These are phyloP conservation scores for Solanum aculeatissimum DNA, from an alignment of 305 asterid genomes.

Conservation along the genomic window DNA sequence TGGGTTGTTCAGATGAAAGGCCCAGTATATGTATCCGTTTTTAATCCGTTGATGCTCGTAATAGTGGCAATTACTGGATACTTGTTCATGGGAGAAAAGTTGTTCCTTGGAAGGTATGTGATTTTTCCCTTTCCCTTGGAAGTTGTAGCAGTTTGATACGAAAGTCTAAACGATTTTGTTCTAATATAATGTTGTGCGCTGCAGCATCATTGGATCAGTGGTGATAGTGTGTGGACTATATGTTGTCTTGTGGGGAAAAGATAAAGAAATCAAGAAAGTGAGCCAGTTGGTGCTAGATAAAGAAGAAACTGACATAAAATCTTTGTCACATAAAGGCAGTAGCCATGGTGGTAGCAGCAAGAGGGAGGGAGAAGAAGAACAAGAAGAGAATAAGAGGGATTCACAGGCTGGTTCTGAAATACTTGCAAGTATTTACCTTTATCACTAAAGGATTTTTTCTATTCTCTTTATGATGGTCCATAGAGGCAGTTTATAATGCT, in stretches of 20 bases:
- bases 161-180: background rate
- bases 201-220: conserved; percentile 50
- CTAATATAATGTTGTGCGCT: background rate
- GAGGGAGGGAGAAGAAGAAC: background rate
- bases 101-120: conserved; percentile 54
- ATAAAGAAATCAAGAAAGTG: conserved; percentile 38
- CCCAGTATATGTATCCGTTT: conserved; percentile 54
- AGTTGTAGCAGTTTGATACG: background rate
- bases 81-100: conserved; percentile 44
- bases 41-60: conserved; percentile 56
- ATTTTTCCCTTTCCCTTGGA: background rate
- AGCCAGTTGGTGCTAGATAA: conserved; percentile 15
- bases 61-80: conserved; percentile 55
- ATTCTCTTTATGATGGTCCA: background rate
- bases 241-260: conserved; percentile 56
- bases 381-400: conserved; percentile 10
- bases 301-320: background rate
- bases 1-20: conserved; percentile 51
- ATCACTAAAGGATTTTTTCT: background rate
- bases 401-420: conserved; percentile 19
- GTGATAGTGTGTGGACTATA: conserved; percentile 47
- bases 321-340: background rate
- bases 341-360: background rate
- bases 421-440: conserved; percentile 19
- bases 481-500: background rate